Evolutionary conservation across 139 green algal genomes (phyloP).

Genomic region (Dunaliella primolecta): DNA sequence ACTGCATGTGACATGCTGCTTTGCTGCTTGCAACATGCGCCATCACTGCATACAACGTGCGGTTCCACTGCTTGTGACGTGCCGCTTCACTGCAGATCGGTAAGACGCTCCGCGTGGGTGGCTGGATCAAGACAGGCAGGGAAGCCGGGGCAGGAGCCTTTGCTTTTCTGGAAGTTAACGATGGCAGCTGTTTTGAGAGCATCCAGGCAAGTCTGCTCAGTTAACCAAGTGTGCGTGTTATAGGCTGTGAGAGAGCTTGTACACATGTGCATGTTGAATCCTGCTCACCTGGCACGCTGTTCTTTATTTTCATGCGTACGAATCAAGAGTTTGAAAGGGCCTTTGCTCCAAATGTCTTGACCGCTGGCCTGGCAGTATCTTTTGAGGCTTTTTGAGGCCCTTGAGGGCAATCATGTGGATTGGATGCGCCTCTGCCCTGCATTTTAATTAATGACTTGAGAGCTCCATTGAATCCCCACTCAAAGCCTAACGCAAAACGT

Average conservation of each 20-base stretch:
- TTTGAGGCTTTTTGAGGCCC: not conserved
- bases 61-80: too few species aligned
- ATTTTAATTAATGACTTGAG: too few species aligned
- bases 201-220: slow-evolving; percentile 69
- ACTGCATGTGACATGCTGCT: too few species aligned
- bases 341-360: too few species aligned
- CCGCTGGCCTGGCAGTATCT: not conserved
- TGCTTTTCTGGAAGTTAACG: slow-evolving; percentile 97
- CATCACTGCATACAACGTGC: too few species aligned
- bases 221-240: not conserved
- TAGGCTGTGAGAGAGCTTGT: not conserved
- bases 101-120: slow-evolving; percentile 76
- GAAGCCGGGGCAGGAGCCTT: slow-evolving; percentile 88
- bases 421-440: too few species aligned
- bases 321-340: too few species aligned
- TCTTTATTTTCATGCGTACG: too few species aligned
- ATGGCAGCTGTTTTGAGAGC: slow-evolving; percentile 86
- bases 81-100: slow-evolving; percentile 62
- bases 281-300: not conserved
- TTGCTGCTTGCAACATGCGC: too few species aligned
- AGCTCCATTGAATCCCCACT: too few species aligned
- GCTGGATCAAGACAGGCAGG: slow-evolving; percentile 98
- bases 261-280: not conserved
- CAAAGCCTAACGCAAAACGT: too few species aligned
- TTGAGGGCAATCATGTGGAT: too few species aligned